Percentiles rank a stretch among this genome's conserved stretches.
Conservation (phyloP, 345 rosid species). For the Eucalyptus sp. region DNA sequence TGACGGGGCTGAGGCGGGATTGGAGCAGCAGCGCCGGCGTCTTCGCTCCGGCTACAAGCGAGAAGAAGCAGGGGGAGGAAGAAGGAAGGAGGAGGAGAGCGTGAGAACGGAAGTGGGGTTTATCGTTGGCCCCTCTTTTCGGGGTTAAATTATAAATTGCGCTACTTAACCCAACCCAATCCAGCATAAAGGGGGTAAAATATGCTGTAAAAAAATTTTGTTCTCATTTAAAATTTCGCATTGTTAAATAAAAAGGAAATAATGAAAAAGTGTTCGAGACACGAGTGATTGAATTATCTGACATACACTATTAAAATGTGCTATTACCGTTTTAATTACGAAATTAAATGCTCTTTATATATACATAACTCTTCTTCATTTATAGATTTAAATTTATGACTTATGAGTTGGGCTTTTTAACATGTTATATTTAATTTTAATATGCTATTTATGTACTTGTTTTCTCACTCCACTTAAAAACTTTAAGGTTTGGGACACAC, state of each 20-base stretch:
- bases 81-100: background rate
- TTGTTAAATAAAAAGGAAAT: background rate
- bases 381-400: background rate
- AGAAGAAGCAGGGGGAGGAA: background rate
- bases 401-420: background rate
- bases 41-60: background rate
- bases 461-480: background rate
- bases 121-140: background rate
- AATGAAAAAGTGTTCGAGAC: background rate
- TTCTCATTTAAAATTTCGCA: background rate
- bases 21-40: background rate
- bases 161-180: background rate
- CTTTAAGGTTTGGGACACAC: background rate
- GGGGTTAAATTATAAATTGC: background rate
- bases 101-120: background rate
- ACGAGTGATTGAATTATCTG: background rate
- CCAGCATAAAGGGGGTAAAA: background rate
- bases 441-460: background rate
- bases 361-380: fast-evolving
- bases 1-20: background rate
- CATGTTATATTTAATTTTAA: background rate
- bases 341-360: fast-evolving
- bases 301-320: background rate
- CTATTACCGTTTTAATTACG: fast-evolving
- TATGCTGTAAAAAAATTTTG: background rate